Conservation (phyloP, 2,329 filamentous ascomycete species). For the Coccinonectria pachysandricola region DNA sequence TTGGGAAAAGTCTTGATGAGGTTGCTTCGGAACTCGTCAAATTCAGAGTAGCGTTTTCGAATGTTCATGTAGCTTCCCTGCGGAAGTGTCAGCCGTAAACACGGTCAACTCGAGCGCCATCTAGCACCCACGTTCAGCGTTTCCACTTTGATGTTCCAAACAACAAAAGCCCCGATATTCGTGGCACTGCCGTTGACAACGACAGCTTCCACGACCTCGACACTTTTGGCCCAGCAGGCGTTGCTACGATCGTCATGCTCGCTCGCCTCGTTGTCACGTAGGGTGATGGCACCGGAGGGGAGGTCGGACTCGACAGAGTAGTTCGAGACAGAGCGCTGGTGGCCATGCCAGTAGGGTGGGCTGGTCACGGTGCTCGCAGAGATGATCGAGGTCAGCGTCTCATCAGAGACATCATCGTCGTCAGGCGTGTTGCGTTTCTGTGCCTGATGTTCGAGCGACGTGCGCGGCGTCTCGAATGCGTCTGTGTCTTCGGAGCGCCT, state of each 20-base stretch:
- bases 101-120: conserved; percentile 20
- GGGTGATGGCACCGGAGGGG: conserved; percentile 44
- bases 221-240: conserved; percentile 56
- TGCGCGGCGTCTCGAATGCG: conserved; percentile 18
- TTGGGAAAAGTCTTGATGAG: conserved; percentile 74
- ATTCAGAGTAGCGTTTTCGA: conserved; percentile 80
- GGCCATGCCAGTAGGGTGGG: conserved; percentile 35
- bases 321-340: conserved; percentile 30
- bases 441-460: conserved; percentile 15
- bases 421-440: conserved; percentile 3
- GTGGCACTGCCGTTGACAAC: conserved; percentile 46
- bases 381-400: conserved; percentile 14
- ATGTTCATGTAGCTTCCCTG: conserved; percentile 53
- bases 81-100: conserved; percentile 8
- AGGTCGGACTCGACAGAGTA: conserved; percentile 39
- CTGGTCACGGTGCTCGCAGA: conserved; percentile 23
- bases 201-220: conserved; percentile 47
- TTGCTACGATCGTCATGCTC: conserved; percentile 40
- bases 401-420: conserved; percentile 7
- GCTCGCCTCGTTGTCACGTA: conserved; percentile 51
- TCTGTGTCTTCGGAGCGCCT: conserved; percentile 9
- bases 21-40: conserved; percentile 67
- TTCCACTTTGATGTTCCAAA: conserved; percentile 84
- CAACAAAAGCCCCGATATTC: conserved; percentile 77
- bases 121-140: conserved; percentile 57